Base-by-base conservation (phyloP, 495 filamentous ascomycete species). In the Pyrenula massariospora region DNA sequence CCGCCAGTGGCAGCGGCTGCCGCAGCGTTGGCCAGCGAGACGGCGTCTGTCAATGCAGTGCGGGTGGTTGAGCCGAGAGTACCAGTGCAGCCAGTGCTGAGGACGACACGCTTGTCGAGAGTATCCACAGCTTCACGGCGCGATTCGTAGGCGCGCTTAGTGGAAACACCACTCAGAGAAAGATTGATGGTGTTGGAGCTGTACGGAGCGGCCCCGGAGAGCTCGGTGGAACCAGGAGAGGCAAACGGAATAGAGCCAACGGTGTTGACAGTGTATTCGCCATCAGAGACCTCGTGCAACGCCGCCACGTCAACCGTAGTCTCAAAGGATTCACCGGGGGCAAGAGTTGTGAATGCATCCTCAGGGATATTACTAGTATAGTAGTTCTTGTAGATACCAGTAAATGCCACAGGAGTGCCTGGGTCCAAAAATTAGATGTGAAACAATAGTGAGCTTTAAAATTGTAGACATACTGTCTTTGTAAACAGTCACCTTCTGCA, bases 401-500 rank as follows among this genome's bases (percentile, higher is more conserved):
- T 70, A 62, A 87, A 86, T 1, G 69, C 62, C 12, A 85, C 59
- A 61, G 76, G 68, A 22, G 63, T 67, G 54, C 66, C 80, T 84
- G 53, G 1, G 54, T 20, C 10, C 8, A 8, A 52, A 5, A 24
- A 52, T 52, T 52, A 52, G 50, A 8, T 25, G 24, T 59, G 19
- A 12, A 10, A 31, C 31, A 8, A 0, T 8, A 15, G 2, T 15
- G 21, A 12, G 22, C 12, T 21, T 23, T 5, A 12, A 3, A 1
- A 47, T 15, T 15, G 24, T n/a, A n/a, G 25, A 72, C 68, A 61
- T 72, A 78, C 79, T 66, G 54, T 75, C 68, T 54, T 74, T 70
- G 65, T 69, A 83, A 48, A 86, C 69, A 15, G 64, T 62, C 31
- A 84, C 74, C 73, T 86, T 86, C 70, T 86, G 73, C 3, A 85